phyloP scores from a whole-genome alignment of 768 basidiomycete species.

The Coprinopsis cinerea region DNA sequence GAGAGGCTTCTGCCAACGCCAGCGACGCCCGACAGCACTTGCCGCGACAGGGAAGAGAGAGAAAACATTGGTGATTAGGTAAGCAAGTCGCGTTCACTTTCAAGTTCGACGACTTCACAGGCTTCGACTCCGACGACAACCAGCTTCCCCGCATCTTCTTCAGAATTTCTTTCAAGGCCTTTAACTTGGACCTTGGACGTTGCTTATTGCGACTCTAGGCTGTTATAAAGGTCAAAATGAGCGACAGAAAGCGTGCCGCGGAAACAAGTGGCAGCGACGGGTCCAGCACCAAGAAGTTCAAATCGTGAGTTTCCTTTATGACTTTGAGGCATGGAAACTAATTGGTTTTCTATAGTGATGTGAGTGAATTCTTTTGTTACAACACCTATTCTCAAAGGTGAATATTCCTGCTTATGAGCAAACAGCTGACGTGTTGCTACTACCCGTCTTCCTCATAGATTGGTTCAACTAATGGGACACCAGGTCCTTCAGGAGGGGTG shows the following conservation, averaged over 20 bases:
- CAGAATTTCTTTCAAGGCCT: too few species aligned
- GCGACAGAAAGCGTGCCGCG: conserved; percentile 57
- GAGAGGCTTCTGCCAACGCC: conserved; percentile 13
- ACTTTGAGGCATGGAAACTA: conserved; percentile 4
- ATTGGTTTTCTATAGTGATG: conserved; percentile 42
- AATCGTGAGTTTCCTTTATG: conserved; percentile 43
- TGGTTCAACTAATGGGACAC: conserved; percentile 30
- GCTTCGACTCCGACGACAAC: neutral
- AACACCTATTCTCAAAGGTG: conserved; percentile 54
- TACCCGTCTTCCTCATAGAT: conserved; percentile 57
- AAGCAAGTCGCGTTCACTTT: conserved; percentile 11
- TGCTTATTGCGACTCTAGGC: neutral
- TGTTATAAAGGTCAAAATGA: conserved; percentile 41
- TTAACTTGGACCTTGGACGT: too few species aligned
- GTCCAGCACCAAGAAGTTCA: conserved; percentile 50
- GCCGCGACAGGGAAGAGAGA: conserved; percentile 33
- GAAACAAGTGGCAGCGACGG: conserved; percentile 47
- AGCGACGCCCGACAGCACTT: conserved; percentile 18
- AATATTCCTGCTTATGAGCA: conserved; percentile 48
- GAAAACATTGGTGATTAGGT: conserved; percentile 36
- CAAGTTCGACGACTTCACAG: too few species aligned
- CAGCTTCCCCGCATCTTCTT: neutral
- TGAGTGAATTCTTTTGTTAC: conserved; percentile 43
- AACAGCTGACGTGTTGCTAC: conserved; percentile 60
- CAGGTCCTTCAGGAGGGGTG: conserved; percentile 32